phyloP scores from a whole-genome alignment of 2,329 filamentous ascomycete genomes.

The Mariannaea sp. region DNA sequence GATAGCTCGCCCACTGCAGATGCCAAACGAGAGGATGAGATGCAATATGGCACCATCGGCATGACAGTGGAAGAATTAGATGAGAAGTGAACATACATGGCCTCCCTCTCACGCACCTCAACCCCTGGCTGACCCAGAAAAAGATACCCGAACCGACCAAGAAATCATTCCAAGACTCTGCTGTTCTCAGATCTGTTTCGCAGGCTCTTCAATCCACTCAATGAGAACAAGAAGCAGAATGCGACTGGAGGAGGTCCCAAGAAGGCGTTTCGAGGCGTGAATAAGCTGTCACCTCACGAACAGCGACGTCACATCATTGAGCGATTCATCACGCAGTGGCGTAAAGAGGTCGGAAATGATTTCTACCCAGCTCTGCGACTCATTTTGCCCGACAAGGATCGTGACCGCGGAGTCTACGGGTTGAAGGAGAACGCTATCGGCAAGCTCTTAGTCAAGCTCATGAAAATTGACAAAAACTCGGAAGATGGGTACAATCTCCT shows the following conservation, averaged over 20 bases:
- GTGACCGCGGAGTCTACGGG: slow-evolving; percentile 89
- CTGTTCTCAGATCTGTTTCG: slow-evolving; percentile 80
- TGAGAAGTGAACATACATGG: slow-evolving; percentile 44
- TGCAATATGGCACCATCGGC: slow-evolving; percentile 53
- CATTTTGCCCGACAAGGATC: slow-evolving; percentile 90
- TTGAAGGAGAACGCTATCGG: slow-evolving; percentile 91
- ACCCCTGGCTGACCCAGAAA: slow-evolving; percentile 27
- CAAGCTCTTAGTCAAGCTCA: slow-evolving; percentile 86
- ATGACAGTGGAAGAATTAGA: slow-evolving; percentile 51
- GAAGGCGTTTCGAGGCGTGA: slow-evolving; percentile 61
- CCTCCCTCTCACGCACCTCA: not conserved
- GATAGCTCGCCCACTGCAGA: slow-evolving; percentile 36
- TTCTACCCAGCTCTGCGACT: slow-evolving; percentile 92
- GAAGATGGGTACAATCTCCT: slow-evolving; percentile 85
- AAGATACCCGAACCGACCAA: slow-evolving; percentile 81
- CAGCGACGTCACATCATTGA: slow-evolving; percentile 80
- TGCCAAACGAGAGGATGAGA: slow-evolving; percentile 55
- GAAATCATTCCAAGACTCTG: slow-evolving; percentile 78
- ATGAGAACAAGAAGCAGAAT: slow-evolving; percentile 78
- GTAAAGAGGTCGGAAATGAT: slow-evolving; percentile 85
- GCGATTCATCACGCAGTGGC: slow-evolving; percentile 85
- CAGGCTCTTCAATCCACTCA: slow-evolving; percentile 79
- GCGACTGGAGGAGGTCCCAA: slow-evolving; percentile 61
- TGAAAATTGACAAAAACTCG: slow-evolving; percentile 89
- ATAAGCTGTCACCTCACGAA: slow-evolving; percentile 72